Evolutionary conservation across 106 monocot species (phyloP).

Genomic region (Dendrobium catenatum): DNA sequence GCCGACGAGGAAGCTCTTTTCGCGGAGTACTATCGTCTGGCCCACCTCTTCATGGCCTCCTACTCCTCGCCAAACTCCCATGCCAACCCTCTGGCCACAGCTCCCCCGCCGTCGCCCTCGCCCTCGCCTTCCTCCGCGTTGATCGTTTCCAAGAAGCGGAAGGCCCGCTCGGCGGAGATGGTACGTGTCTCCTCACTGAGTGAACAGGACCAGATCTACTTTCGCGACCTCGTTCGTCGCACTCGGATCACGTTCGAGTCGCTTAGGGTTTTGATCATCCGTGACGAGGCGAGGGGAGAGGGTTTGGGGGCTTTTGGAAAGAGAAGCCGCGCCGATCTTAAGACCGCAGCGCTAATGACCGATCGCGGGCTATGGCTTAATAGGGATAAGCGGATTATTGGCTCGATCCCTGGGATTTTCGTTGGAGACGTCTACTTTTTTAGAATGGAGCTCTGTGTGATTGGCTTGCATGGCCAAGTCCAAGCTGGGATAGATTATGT

Average conservation of each 20-base stretch:
- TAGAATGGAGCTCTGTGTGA: slow-evolving; percentile 80
- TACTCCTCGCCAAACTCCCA: neutral
- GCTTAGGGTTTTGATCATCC: slow-evolving; percentile 42
- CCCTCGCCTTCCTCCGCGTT: slow-evolving; percentile 6
- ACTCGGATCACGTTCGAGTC: slow-evolving; percentile 66
- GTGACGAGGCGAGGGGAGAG: slow-evolving; percentile 28
- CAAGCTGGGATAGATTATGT: slow-evolving; percentile 89
- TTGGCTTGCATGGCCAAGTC: slow-evolving; percentile 89
- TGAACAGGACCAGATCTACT: slow-evolving; percentile 45
- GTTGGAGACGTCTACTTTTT: slow-evolving; percentile 90
- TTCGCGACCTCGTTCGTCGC: slow-evolving; percentile 55
- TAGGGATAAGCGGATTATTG: slow-evolving; percentile 77
- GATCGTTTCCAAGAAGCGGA: slow-evolving; percentile 37
- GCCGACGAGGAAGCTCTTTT: slow-evolving; percentile 44
- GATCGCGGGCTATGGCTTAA: slow-evolving; percentile 69
- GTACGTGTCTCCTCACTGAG: slow-evolving; percentile 53
- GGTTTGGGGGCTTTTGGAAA: slow-evolving; percentile 11
- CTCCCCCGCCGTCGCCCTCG: neutral
- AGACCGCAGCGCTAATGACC: slow-evolving; percentile 63
- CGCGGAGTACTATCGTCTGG: slow-evolving; percentile 57
- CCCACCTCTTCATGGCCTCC: slow-evolving; percentile 32
- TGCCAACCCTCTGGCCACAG: slow-evolving; percentile 10
- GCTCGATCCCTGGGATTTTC: slow-evolving; percentile 70
- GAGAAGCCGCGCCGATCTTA: slow-evolving; percentile 43
- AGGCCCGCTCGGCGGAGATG: slow-evolving; percentile 59